Base-by-base conservation (phyloP, 2,329 filamentous ascomycete species). In the Chrysoporthe puriensis region DNA sequence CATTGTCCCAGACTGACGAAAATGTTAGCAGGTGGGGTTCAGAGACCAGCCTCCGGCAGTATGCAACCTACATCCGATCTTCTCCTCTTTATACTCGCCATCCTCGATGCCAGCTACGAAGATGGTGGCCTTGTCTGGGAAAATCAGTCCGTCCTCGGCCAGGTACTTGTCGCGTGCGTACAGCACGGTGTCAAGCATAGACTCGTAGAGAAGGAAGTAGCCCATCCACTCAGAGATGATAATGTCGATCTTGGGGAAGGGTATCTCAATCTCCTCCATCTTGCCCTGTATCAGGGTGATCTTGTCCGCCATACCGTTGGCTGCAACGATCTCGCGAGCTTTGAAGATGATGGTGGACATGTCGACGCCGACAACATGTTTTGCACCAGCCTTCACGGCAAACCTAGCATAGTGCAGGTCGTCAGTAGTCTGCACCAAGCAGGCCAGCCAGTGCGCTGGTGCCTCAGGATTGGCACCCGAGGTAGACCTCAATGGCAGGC, bases 191-290 rank as follows among this genome's bases (percentile, higher is more conserved):
- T 99, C 96, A 77, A 99, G 82, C 96, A 99, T 99, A 88, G 88
- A 92, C 88, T 99, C 96, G 82, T 99, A 99, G 70, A 99, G 89
- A 64, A 99, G 84, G 85, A 98, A 98, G 84, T 99, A 99, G 44
- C 96, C 96, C 96, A 99, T 99, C 96, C 96, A 99, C 85, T 99
- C 96, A 1, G 95, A 98, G 79, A 99, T 97, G 83, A 99, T 99
- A 79, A 99, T 99, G 78, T 99, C 96, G 72, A 99, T 96, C 82
- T 98, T 92, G 76, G 93, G 91, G 81, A 91, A 97, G 26, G 96
- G 96, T 71, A 99, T 85, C 76, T 91, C 85, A 58, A 99, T 94
- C 83, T 99, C 96, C 84, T 99, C 96, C 96, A 99, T 99, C 88
- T 99, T 99, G 79, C 96, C 96, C 84, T 98, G 96, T 72, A 99